Evolutionary conservation across 129 eudicot genomes (phyloP).

Genomic region (Escallonia rubra): DNA sequence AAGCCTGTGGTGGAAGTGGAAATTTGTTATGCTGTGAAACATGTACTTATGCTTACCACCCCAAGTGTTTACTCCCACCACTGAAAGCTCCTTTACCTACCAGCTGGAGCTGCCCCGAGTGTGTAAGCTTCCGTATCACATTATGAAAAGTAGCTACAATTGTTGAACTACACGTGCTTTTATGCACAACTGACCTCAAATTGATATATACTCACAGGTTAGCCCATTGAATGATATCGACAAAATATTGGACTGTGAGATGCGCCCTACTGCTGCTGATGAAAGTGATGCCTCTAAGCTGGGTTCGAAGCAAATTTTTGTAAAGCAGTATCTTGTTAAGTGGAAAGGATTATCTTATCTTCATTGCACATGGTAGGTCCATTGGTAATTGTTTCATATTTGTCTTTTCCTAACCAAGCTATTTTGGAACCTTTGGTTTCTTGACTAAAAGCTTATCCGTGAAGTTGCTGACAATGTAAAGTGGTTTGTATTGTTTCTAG

Average conservation of each 20-base stretch:
- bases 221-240: constrained; percentile 86
- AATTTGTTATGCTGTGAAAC: constrained; percentile 67
- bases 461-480: not conserved
- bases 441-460: too few relatives aligned
- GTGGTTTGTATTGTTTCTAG: not conserved
- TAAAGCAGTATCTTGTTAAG: constrained; percentile 91
- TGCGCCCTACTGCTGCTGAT: constrained; percentile 78
- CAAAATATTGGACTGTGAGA: constrained; percentile 85
- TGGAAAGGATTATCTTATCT: constrained; percentile 98
- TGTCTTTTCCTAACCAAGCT: not conserved
- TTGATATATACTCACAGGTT: constrained; percentile 44
- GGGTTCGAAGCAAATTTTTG: constrained; percentile 77
- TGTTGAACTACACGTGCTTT: not conserved
- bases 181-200: not conserved
- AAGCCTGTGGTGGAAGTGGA: constrained; percentile 63
- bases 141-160: not conserved
- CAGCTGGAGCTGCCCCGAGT: constrained; percentile 93
- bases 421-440: too few relatives aligned
- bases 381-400: not conserved
- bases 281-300: constrained; percentile 70
- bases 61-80: constrained; percentile 76
- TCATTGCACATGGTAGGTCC: constrained; percentile 84
- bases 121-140: constrained; percentile 51
- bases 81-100: constrained; percentile 70
- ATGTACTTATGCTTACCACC: constrained; percentile 87